These are phyloP conservation scores for Amniculicola lignicola DNA, from an alignment of 495 filamentous ascomycete genomes.

Conservation along the genomic window DNA sequence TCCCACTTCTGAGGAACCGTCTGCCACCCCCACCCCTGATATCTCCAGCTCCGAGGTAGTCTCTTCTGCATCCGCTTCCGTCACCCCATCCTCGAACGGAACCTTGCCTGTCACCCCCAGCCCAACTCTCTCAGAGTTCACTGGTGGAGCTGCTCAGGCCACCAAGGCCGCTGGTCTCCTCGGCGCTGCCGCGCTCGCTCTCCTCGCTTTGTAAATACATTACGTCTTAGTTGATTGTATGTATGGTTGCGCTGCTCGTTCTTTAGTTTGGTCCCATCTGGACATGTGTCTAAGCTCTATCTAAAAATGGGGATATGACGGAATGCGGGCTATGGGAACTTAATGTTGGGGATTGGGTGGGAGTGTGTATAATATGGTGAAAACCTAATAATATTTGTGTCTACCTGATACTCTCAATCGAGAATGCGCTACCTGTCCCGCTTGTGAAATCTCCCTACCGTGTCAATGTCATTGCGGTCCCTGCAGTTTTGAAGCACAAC, in stretches of 20 bases:
- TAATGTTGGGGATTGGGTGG: background rate
- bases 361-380: background rate
- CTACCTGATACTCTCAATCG: no score
- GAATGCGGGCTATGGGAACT: background rate
- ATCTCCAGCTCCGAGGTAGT: background rate
- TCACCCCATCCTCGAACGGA: constrained; percentile 15
- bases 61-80: background rate
- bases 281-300: no score
- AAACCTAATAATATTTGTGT: background rate
- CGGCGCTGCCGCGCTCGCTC: constrained; percentile 28
- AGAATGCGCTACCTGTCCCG: no score
- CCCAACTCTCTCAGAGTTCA: constrained; percentile 18
- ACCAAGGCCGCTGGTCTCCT: constrained; percentile 32
- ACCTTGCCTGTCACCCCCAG: constrained; percentile 4
- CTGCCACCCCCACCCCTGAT: background rate
- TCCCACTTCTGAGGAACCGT: constrained; percentile 1
- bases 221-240: background rate
- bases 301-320: background rate
- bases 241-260: background rate
- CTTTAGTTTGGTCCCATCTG: no score
- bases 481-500: no score
- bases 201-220: constrained; percentile 31
- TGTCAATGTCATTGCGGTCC: no score
- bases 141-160: constrained; percentile 25
- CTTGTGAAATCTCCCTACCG: no score